Base-by-base conservation (phyloP, 352 stramenopile genomes). In the Phytophthora capsici region DNA sequence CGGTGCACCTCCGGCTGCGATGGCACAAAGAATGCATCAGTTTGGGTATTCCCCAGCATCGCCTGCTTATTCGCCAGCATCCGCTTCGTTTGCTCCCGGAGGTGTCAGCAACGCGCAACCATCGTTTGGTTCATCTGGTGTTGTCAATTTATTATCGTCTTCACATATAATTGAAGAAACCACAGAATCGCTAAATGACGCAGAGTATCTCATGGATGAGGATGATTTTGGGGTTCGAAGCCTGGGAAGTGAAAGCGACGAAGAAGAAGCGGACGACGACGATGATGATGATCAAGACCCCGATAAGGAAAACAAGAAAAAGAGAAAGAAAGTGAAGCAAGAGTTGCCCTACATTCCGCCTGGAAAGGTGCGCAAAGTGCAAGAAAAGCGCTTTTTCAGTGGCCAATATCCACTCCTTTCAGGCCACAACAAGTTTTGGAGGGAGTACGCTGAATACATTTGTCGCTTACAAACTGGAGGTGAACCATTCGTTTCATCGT, bases 371-470 rank as follows among this genome's bases (percentile, higher is more conserved):
- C 67, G 78, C 16, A 80, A 63, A 47, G 45, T 85, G 4, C 58
- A 78, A 49, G 78, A 87, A 59, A 81, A 77, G 34, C 63, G 71
- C 8, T 80, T 62, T 40, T 80, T 77, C 22, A 44, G 30, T 12
- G 47, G 32, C 0, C 69, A 79, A 40, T 58, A 59, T n/a, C 72
- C 69, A n/a, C n/a, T 51, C 28, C 49, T 86, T 16, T 55, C 68
- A 45, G 77, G 77, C 2, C 20, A 50, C 1, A 89, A 86, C 63
- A 67, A 63, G 44, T 93, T 89, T 45, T 93, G 84, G 84, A 73
- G 65, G 10, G 80, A 86, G 22, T 91, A 87, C 55, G 80, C 82
- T 12, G 52, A 69, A 14, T 49, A 90, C 41, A 28, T 86, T 1
- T 32, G 65, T 25, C 45, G 25, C 38, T 53, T 14, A 20, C 38